Conservation (phyloP, 805 yeast genomes). For the Sugiyamaella lignohabitans region DNA sequence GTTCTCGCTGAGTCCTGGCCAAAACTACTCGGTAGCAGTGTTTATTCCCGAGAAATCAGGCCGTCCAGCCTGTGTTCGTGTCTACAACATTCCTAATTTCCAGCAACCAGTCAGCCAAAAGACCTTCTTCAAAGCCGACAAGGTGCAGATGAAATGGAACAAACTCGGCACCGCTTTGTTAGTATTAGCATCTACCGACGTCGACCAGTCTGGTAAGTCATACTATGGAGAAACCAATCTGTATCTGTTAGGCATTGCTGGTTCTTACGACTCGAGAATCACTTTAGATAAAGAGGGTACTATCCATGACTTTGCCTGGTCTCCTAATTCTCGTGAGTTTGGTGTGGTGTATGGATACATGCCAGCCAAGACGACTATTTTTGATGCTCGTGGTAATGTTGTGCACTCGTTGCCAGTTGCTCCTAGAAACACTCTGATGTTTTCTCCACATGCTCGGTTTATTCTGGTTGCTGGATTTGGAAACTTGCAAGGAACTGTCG, state of each 20-base stretch:
- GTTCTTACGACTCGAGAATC: constrained; percentile 84
- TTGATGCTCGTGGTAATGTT: constrained; percentile 87
- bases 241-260: constrained; percentile 85
- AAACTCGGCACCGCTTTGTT: constrained; percentile 86
- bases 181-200: constrained; percentile 92
- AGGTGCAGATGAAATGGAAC: constrained; percentile 91
- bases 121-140: constrained; percentile 91
- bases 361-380: constrained; percentile 94
- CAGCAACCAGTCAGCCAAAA: constrained; percentile 76
- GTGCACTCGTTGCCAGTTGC: constrained; percentile 78
- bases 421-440: constrained; percentile 81
- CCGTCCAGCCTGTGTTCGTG: constrained; percentile 81
- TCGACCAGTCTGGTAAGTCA: constrained; percentile 86
- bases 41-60: constrained; percentile 83
- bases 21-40: constrained; percentile 82
- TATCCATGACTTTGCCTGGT: constrained; percentile 96
- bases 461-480: constrained; percentile 96
- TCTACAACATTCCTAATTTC: constrained; percentile 73
- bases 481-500: constrained; percentile 93
- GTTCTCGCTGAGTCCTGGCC: constrained; percentile 78
- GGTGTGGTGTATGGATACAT: constrained; percentile 96
- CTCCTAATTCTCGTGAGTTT: constrained; percentile 92
- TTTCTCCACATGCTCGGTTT: constrained; percentile 90
- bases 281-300: constrained; percentile 90
- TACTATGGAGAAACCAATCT: constrained; percentile 96